Percentiles rank a stretch among this genome's conserved stretches.
Conservation (phyloP, 441 rosid species). For the Mallotus repandus region DNA sequence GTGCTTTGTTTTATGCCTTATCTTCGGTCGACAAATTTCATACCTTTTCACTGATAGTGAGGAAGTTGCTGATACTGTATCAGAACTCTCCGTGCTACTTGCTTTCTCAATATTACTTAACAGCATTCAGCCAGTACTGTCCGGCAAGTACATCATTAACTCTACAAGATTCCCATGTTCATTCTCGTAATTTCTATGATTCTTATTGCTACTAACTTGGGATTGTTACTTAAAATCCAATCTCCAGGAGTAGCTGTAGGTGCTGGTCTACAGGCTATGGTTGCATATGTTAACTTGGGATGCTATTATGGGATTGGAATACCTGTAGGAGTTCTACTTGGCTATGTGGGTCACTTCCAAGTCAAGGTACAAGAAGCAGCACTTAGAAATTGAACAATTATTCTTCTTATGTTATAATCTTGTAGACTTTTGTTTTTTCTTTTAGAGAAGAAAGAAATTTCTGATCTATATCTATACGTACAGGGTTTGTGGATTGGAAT, state of each 20-base stretch:
- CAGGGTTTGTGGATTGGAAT: conserved; percentile 71
- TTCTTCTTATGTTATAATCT: too few relatives aligned
- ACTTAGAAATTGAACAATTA: background rate
- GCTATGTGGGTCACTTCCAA: conserved; percentile 35
- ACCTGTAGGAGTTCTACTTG: conserved; percentile 52
- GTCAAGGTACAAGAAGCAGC: conserved; percentile 20
- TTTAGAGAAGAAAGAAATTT: too few relatives aligned
- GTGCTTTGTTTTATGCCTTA: conserved; percentile 30
- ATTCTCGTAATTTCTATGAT: background rate
- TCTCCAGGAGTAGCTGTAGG: conserved; percentile 60
- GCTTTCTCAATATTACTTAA: conserved; percentile 42
- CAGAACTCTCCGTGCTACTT: conserved; percentile 40
- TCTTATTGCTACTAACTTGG: background rate
- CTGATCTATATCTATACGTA: background rate
- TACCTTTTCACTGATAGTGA: conserved; percentile 33
- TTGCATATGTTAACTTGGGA: conserved; percentile 53
- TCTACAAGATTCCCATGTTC: background rate
- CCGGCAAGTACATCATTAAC: background rate
- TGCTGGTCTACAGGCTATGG: conserved; percentile 53
- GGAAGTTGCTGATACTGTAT: conserved; percentile 36
- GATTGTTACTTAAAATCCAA: background rate
- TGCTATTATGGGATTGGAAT: conserved; percentile 53
- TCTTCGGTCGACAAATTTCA: conserved; percentile 27
- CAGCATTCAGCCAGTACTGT: conserved; percentile 31
- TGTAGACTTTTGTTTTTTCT: background rate